Percentiles rank a stretch among this genome's conserved stretches.
phyloP scores from a whole-genome alignment of 1,284 basidiomycete species.

The Ustilago hordei region DNA sequence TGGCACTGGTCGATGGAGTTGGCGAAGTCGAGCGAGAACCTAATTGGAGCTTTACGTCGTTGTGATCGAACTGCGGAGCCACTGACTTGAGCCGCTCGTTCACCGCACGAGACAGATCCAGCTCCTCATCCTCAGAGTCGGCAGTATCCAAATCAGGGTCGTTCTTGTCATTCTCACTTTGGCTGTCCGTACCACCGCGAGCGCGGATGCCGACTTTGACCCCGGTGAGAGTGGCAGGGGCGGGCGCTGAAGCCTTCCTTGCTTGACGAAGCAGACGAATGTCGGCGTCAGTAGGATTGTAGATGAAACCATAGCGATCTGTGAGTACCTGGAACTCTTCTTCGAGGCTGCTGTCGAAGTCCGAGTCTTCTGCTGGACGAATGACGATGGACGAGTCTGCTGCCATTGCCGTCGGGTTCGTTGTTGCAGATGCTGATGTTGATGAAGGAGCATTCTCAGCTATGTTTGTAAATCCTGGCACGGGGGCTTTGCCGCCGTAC shows the following conservation, averaged over 20 bases:
- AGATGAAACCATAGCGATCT: slow-evolving; percentile 96
- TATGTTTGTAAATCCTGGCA: slow-evolving; percentile 44
- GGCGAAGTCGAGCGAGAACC: slow-evolving; percentile 21
- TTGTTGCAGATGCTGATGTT: neutral
- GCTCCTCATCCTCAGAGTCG: slow-evolving; percentile 46
- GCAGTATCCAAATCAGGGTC: slow-evolving; percentile 37
- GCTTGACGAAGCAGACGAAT: slow-evolving; percentile 80
- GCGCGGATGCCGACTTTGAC: slow-evolving; percentile 77
- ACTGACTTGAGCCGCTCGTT: slow-evolving; percentile 14
- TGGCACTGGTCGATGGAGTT: slow-evolving; percentile 20
- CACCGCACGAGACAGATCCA: slow-evolving; percentile 66
- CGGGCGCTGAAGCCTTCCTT: slow-evolving; percentile 78
- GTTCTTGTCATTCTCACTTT: slow-evolving; percentile 53
- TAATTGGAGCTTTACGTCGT: slow-evolving; percentile 13
- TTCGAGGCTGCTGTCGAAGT: slow-evolving; percentile 38
- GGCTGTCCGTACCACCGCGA: slow-evolving; percentile 59
- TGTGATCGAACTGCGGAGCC: slow-evolving; percentile 21
- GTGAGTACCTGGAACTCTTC: slow-evolving; percentile 77
- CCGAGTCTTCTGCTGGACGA: slow-evolving; percentile 34
- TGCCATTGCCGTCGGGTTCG: neutral
- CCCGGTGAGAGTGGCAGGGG: slow-evolving; percentile 85
- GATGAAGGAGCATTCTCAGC: slow-evolving; percentile 10
- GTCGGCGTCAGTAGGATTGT: slow-evolving; percentile 80
- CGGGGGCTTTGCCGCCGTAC: slow-evolving; percentile 68
- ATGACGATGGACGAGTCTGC: slow-evolving; percentile 44